Base-by-base conservation (phyloP, 2,329 filamentous ascomycete genomes). In the Paraphaeosphaeria minitans region DNA sequence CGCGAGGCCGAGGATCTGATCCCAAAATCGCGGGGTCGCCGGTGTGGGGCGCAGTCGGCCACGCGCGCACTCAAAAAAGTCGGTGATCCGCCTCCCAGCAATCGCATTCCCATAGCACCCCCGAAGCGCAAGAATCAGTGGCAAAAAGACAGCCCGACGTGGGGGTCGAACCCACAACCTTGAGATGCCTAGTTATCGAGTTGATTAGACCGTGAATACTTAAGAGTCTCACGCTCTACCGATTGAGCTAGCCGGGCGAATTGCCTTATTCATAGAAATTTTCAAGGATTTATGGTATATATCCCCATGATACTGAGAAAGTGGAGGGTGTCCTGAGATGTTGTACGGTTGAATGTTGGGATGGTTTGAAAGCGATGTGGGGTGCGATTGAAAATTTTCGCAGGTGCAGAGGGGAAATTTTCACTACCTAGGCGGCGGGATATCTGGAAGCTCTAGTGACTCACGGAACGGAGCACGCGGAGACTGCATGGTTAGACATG, bases 191-290 rank as follows among this genome's bases (percentile, higher is more conserved):
- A 29, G 51, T 53, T 22, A 53, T 45, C 51, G 51, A 35, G 39
- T 53, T 45, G n/a, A 41, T 53, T 45, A 46, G 51, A 53, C 41
- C 51, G 51, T 53, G 51, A 53, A 53, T 46, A 53, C 51, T 31
- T 75, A 76, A 77, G 74, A 76, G 73, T 75, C 74, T 76, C 68
- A 76, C 72, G 74, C 74, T 75, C 74, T 77, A 76, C 74, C 74
- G 74, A 76, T 76, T 75, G 70, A 72, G 72, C 63, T 65, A 63
- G 59, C 60, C 58, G 53, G 62, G 60, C 62, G 31, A 45, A 45
- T 33, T 45, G 37, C 24, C 41, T 45, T 7, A 43, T 46, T 45
- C 24, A 53, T 53, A 27, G n/a, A 4, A 4, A n/a, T 10, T 10
- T 33, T 21, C 1, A 0, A 5, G 2, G 2, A 14, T 3, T 21